Conservation (phyloP, 1,139 yeast species). For the Nadsonia commutata region DNA sequence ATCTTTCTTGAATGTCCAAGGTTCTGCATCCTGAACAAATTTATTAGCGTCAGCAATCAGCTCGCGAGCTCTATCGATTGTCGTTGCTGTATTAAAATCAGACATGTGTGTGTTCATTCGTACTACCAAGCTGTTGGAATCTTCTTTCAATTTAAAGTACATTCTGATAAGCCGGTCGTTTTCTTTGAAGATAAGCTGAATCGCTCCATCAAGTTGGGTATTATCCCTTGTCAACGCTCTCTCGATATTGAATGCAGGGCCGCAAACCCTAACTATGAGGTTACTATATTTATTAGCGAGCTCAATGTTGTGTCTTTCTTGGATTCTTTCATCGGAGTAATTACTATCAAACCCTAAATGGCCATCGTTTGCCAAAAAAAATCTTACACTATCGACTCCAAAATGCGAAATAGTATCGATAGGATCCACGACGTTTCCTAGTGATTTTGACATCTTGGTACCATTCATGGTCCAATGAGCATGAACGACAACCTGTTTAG, state of each 20-base stretch:
- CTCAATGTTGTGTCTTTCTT: slow-evolving; percentile 40
- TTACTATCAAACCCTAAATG: slow-evolving; percentile 67
- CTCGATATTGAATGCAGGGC: slow-evolving; percentile 48
- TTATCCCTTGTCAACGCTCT: slow-evolving; percentile 22
- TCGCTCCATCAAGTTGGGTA: neutral
- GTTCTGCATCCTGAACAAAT: slow-evolving; percentile 36
- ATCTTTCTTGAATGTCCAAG: slow-evolving; percentile 33
- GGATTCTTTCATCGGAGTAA: slow-evolving; percentile 47
- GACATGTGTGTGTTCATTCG: slow-evolving; percentile 31
- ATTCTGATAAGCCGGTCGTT: slow-evolving; percentile 1
- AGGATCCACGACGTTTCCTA: slow-evolving; percentile 96
- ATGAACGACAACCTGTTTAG: slow-evolving; percentile 70
- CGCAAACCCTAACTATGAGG: slow-evolving; percentile 57
- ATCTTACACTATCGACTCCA: slow-evolving; percentile 62
- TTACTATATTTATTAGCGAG: slow-evolving; percentile 78
- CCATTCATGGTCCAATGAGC: slow-evolving; percentile 92
- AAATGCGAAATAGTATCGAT: slow-evolving; percentile 35
- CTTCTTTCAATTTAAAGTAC: neutral
- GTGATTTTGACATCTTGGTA: slow-evolving; percentile 80
- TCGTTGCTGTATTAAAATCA: slow-evolving; percentile 42
- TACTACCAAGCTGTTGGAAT: slow-evolving; percentile 1
- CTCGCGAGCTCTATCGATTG: slow-evolving; percentile 46
- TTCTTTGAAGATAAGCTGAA: neutral
- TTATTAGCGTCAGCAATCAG: slow-evolving; percentile 48
- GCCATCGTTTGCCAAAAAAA: slow-evolving; percentile 65